Evolutionary conservation across 2,329 filamentous ascomycete genomes (phyloP), one percentile per base, ranked within the genome.

Genomic region (Colletotrichum higginsianum): DNA sequence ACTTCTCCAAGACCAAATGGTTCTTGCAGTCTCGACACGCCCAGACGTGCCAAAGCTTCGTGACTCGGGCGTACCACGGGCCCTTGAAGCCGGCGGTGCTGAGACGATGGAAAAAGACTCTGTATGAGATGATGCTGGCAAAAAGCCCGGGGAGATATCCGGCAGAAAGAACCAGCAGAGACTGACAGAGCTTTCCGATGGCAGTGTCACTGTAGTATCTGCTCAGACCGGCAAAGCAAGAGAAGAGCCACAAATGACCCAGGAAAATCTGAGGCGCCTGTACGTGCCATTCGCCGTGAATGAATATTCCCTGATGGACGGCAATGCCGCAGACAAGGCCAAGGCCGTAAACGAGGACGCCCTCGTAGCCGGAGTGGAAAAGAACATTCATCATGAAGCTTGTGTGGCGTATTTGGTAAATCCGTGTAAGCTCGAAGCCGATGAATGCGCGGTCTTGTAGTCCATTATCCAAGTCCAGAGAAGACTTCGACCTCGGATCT

Each of bases 101-200:
- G 13, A 84, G 75, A 4, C 80, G 80, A 64, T 84, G 84, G 70
- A 83, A 84, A 65, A 82, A 79, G 2, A 77, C 66, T 18, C 84
- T 78, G 74, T 85, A 82, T n/a, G 81, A 65, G 9, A 78, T 30
- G 21, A 84, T 82, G 70, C 82, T 84, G 11, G 52, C 42, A 8
- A 76, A 40, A 7, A 77, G 72, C 1, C 67, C 57, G 8, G 61
- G 47, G 3, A 76, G 42, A 61, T 76, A 76, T 15, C 68, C 66
- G 21, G 52, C 52, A n/a, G 26, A 72, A 38, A 74, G 61, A 23
- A 61, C 30, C 44, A 73, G 47, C 35, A 58, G 40, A 21, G 26
- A 53, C 12, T 47, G 58, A n/a, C 40, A 63, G 30, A 68, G 44
- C 38, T 71, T 53, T 16, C 65, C 68, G 16, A 68, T 42, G 13